phyloP scores from a whole-genome alignment of 257 asterid species.

The Nicotiana undulata region DNA sequence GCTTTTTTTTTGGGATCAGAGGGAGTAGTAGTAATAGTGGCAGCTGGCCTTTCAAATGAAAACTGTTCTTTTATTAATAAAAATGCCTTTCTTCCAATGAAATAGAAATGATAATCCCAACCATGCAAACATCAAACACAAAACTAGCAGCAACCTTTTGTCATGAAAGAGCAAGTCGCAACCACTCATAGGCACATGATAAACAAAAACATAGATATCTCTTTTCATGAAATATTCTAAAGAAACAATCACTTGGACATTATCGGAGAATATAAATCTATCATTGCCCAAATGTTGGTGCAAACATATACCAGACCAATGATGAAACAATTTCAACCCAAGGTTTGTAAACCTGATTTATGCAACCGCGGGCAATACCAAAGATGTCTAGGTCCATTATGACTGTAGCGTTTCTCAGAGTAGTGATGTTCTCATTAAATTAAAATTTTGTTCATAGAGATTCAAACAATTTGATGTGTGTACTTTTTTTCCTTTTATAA shows the following conservation, averaged over 20 bases:
- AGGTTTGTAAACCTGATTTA: not conserved
- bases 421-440: not conserved
- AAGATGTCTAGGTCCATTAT: not conserved
- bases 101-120: not conserved
- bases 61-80: not conserved
- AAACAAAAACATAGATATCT: not conserved
- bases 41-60: not conserved
- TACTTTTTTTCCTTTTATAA: not conserved
- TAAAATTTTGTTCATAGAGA: not conserved
- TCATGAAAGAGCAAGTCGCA: not conserved
- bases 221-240: not conserved
- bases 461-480: not conserved
- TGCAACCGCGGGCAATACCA: not conserved
- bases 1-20: not conserved
- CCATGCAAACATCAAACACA: not conserved
- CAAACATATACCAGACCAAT: not conserved
- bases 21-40: not conserved
- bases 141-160: not conserved
- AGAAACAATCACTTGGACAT: not conserved
- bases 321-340: not conserved
- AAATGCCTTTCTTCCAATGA: not conserved
- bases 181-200: not conserved
- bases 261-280: not conserved
- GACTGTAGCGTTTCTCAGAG: not conserved
- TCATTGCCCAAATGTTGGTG: not conserved